phyloP scores from a whole-genome alignment of 768 basidiomycete species.

The Leccinum sublutescens region DNA sequence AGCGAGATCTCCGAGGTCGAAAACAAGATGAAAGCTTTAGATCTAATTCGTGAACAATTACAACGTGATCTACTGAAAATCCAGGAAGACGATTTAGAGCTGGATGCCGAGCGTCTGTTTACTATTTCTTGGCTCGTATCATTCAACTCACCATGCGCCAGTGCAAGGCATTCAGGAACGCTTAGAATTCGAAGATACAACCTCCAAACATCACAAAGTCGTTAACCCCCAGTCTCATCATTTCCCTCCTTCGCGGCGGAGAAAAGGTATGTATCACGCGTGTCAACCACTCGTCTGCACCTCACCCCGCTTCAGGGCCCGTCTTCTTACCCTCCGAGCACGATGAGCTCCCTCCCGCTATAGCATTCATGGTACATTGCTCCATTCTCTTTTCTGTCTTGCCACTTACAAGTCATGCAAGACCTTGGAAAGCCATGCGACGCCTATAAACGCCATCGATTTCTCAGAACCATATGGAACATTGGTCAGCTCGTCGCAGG shows the following conservation, averaged over 20 bases:
- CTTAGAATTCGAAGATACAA: slow-evolving; percentile 64
- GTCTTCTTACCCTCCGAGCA: slow-evolving; percentile 97
- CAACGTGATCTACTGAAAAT: slow-evolving; percentile 81
- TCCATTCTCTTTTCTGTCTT: neutral
- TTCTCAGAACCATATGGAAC: slow-evolving; percentile 97
- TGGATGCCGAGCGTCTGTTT: slow-evolving; percentile 90
- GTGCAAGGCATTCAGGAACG: slow-evolving; percentile 90
- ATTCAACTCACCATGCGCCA: slow-evolving; percentile 30
- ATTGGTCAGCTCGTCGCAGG: slow-evolving; percentile 82
- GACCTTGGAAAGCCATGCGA: slow-evolving; percentile 80
- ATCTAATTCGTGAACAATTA: slow-evolving; percentile 74
- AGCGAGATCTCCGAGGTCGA: slow-evolving; percentile 89
- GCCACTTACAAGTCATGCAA: slow-evolving; percentile 33
- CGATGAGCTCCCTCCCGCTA: slow-evolving; percentile 87
- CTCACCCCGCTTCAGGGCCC: slow-evolving; percentile 55
- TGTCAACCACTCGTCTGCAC: neutral
- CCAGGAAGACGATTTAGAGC: slow-evolving; percentile 92
- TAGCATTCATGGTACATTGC: slow-evolving; percentile 88
- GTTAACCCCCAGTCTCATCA: slow-evolving; percentile 11
- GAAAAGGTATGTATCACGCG: slow-evolving; percentile 24
- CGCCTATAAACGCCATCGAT: slow-evolving; percentile 85
- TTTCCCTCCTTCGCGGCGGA: slow-evolving; percentile 31
- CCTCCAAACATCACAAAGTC: slow-evolving; percentile 27
- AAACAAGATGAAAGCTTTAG: slow-evolving; percentile 83
- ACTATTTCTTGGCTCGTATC: neutral